Percentiles rank a stretch among this genome's conserved stretches.
phyloP scores from a whole-genome alignment of 108 stramenopile genomes.

The Nitzschia palea region DNA sequence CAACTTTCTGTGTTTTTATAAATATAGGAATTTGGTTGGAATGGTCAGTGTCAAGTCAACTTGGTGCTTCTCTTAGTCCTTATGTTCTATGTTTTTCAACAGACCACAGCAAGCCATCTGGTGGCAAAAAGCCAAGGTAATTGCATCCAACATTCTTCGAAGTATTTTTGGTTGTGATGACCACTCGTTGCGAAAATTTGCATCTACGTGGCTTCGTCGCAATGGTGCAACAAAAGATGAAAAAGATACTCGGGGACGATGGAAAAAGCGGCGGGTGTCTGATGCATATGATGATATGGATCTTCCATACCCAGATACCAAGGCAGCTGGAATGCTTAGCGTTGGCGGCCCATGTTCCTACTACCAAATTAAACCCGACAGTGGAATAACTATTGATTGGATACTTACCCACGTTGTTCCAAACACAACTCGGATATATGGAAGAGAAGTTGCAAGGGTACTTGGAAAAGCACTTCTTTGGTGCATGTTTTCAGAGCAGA shows the following conservation, averaged over 20 bases:
- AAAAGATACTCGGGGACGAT: slow-evolving; percentile 26
- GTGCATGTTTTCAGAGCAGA: neutral
- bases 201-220: neutral
- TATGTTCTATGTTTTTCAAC: neutral
- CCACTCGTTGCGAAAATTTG: slow-evolving; percentile 13
- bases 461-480: neutral
- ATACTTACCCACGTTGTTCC: neutral
- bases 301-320: neutral
- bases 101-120: neutral
- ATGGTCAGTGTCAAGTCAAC: neutral
- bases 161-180: neutral
- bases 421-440: neutral
- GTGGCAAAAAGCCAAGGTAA: neutral
- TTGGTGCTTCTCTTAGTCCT: neutral
- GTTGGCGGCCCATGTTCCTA: neutral
- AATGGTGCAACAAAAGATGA: slow-evolving; percentile 17
- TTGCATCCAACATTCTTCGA: neutral
- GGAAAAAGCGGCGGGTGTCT: slow-evolving; percentile 8
- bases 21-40: neutral
- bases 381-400: neutral
- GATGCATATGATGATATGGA: slow-evolving; percentile 8
- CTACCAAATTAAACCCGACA: neutral
- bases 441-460: neutral
- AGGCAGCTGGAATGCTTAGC: neutral
- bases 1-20: slow-evolving; percentile 2